Conservation (phyloP, 768 basidiomycete genomes). For the Collybiopsis confluens region DNA sequence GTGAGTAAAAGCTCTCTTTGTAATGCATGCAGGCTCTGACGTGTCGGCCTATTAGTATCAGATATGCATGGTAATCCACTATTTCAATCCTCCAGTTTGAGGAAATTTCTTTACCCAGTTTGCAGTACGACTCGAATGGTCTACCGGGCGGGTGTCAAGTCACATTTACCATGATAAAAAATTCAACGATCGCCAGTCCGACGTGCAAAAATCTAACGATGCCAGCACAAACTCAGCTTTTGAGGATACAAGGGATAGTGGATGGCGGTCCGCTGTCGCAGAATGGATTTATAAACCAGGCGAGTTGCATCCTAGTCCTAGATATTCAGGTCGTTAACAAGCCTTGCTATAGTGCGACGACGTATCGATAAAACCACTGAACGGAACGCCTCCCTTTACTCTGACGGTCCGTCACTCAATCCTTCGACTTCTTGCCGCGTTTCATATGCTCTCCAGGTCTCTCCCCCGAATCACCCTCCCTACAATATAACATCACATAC, state of each 20-base stretch:
- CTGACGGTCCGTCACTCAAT: conserved; percentile 33
- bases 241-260: conserved; percentile 32
- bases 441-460: conserved; percentile 27
- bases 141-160: conserved; percentile 50
- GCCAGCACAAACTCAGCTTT: conserved; percentile 13
- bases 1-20: conserved; percentile 12
- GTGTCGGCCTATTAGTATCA: conserved; percentile 34
- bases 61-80: conserved; percentile 46
- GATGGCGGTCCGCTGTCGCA: conserved; percentile 36
- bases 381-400: conserved; percentile 44
- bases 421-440: background rate
- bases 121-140: conserved; percentile 42
- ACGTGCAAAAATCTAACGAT: conserved; percentile 39
- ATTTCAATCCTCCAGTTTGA: background rate
- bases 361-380: conserved; percentile 35
- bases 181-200: conserved; percentile 27
- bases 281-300: conserved; percentile 44
- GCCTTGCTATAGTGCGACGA: conserved; percentile 38
- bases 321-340: background rate
- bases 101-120: background rate
- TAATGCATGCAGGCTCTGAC: background rate
- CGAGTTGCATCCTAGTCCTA: conserved; percentile 10
- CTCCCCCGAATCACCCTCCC: conserved; percentile 48
- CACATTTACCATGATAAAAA: conserved; percentile 44
- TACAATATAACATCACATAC: conserved; percentile 43